A percentile compares a stretch with the other conserved stretches of the same genome.
phyloP scores from a whole-genome alignment of 2,329 filamentous ascomycete genomes.

The Aspergillus sp. region DNA sequence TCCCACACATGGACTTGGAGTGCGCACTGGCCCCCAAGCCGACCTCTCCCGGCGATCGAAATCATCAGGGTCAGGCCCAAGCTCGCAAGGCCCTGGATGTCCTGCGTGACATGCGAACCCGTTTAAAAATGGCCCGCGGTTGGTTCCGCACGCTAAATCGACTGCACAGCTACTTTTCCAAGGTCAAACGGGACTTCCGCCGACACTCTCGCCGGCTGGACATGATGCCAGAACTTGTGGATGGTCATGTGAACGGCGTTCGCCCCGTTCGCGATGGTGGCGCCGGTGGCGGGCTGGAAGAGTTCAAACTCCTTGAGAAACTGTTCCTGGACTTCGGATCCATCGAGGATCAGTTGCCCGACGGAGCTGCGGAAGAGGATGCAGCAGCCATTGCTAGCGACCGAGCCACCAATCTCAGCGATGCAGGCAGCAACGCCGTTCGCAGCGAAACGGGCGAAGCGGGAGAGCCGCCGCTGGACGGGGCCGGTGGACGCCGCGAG shows the following conservation, averaged over 20 bases:
- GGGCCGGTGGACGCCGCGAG: slow-evolving; percentile 37
- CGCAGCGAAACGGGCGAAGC: slow-evolving; percentile 39
- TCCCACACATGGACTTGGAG: slow-evolving; percentile 56
- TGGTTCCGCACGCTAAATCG: slow-evolving; percentile 47
- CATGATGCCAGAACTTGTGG: slow-evolving; percentile 27
- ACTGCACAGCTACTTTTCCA: slow-evolving; percentile 41
- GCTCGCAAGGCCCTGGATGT: slow-evolving; percentile 39
- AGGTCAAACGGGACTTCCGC: slow-evolving; percentile 39
- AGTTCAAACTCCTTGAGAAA: slow-evolving; percentile 44
- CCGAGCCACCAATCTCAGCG: slow-evolving; percentile 35
- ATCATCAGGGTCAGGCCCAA: slow-evolving; percentile 32
- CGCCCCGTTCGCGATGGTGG: slow-evolving; percentile 34
- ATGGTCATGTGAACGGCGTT: slow-evolving; percentile 28
- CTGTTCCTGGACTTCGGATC: slow-evolving; percentile 40
- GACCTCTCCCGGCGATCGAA: slow-evolving; percentile 23
- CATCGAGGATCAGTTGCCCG: slow-evolving; percentile 40
- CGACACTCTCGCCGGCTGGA: slow-evolving; percentile 35
- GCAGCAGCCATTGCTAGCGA: slow-evolving; percentile 26
- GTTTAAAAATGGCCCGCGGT: slow-evolving; percentile 40
- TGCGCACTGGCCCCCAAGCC: slow-evolving; percentile 44
- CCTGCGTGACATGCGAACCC: slow-evolving; percentile 41
- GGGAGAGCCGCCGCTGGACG: slow-evolving; percentile 29
- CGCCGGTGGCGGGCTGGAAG: slow-evolving; percentile 34
- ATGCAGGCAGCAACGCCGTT: slow-evolving; percentile 42
- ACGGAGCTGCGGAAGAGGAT: slow-evolving; percentile 35